phyloP scores from a whole-genome alignment of 495 filamentous ascomycete genomes.

The Lophiotrema nucula region DNA sequence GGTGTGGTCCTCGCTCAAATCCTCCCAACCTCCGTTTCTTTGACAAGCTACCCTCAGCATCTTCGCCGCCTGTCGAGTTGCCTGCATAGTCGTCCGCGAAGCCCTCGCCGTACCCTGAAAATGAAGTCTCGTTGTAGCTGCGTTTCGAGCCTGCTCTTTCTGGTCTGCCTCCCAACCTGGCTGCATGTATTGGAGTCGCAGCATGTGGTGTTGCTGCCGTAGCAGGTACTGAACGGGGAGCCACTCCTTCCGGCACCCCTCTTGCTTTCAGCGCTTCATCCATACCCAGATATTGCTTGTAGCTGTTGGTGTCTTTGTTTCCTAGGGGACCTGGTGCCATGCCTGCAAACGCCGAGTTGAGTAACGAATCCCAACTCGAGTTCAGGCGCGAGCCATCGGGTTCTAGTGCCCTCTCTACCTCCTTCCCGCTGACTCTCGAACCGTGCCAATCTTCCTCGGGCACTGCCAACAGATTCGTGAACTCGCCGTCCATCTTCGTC shows the following conservation, averaged over 20 bases:
- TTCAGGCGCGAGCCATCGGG: constrained; percentile 37
- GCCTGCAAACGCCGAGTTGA: constrained; percentile 42
- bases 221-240: constrained; percentile 3
- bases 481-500: constrained; percentile 45
- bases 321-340: constrained; percentile 57
- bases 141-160: constrained; percentile 62
- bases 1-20: constrained; percentile 22
- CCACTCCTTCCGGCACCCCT: constrained; percentile 47
- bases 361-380: constrained; percentile 51
- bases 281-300: constrained; percentile 16
- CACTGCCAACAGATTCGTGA: constrained; percentile 40
- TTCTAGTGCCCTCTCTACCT: constrained; percentile 44
- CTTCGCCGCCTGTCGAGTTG: constrained; percentile 41
- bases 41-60: constrained; percentile 33
- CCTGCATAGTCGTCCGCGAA: constrained; percentile 61
- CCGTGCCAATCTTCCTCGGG: constrained; percentile 68
- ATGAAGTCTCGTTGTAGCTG: constrained; percentile 66
- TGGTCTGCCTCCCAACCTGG: constrained; percentile 47
- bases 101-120: constrained; percentile 67
- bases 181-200: constrained; percentile 11
- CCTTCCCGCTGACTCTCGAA: constrained; percentile 62
- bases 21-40: constrained; percentile 39
- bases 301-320: constrained; percentile 1
- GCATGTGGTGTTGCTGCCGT: constrained; percentile 12
- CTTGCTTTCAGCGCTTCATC: constrained; percentile 43